Conservation (phyloP, 805 yeast species). For the Isabelozyma gotoi region DNA sequence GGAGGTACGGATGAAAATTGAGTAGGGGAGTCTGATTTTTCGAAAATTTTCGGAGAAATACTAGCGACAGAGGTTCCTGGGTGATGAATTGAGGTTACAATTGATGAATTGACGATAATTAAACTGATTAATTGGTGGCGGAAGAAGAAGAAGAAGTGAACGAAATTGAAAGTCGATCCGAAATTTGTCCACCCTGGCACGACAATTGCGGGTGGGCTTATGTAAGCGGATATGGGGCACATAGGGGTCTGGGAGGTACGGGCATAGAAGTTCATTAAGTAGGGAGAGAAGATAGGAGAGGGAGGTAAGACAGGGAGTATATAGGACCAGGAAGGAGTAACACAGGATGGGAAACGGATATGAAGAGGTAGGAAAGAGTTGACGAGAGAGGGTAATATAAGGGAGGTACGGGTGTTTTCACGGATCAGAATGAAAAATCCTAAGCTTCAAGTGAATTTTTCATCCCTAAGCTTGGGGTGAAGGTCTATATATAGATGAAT, state of each 20-base stretch:
- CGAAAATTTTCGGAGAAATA: neutral
- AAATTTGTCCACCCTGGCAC: neutral
- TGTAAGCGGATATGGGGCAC: neutral
- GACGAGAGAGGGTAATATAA: neutral
- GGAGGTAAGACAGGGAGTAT: no score
- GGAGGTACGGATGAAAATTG: neutral
- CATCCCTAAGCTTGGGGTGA: no score
- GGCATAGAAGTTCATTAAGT: no score
- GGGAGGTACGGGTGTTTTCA: neutral
- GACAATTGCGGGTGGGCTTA: slow-evolving; percentile 4
- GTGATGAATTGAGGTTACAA: neutral
- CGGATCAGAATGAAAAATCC: no score
- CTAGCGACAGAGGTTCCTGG: neutral
- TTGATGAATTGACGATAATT: neutral
- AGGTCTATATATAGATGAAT: no score
- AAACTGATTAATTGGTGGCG: neutral
- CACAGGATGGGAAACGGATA: neutral
- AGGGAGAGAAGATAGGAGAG: no score
- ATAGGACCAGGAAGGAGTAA: neutral
- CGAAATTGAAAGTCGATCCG: neutral
- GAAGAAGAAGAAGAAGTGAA: neutral
- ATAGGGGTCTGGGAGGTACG: neutral
- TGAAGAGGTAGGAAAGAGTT: neutral
- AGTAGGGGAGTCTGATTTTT: no score
- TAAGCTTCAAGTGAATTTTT: no score